phyloP scores from a whole-genome alignment of 73 alveolate species.

The Urostyla sp. region DNA sequence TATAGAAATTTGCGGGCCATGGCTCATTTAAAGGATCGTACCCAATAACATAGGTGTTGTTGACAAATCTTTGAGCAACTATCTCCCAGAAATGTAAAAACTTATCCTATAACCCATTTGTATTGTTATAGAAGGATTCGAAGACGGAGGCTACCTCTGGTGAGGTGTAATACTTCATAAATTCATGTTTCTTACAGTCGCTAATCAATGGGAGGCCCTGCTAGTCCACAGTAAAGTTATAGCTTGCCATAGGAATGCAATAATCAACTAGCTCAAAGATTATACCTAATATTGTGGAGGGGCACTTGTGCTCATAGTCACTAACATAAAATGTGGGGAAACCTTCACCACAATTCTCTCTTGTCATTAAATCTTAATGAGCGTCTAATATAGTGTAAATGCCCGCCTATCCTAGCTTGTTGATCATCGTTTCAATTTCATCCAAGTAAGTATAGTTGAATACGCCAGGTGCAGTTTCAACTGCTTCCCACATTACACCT shows the following conservation, averaged over 20 bases:
- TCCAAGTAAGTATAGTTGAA: slow-evolving; percentile 88
- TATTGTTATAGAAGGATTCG: slow-evolving; percentile 81
- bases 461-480: slow-evolving; percentile 84
- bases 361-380: slow-evolving; percentile 89
- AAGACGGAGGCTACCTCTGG: slow-evolving; percentile 79
- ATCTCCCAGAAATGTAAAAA: slow-evolving; percentile 90
- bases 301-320: slow-evolving; percentile 62
- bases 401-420: slow-evolving; percentile 83
- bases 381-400: slow-evolving; percentile 89
- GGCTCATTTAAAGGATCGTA: slow-evolving; percentile 95
- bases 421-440: slow-evolving; percentile 78
- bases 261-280: slow-evolving; percentile 30
- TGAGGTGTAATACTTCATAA: slow-evolving; percentile 76
- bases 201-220: slow-evolving; percentile 68
- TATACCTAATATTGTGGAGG: slow-evolving; percentile 42
- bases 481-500: slow-evolving; percentile 95
- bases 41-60: slow-evolving; percentile 82
- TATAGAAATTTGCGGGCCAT: slow-evolving; percentile 77
- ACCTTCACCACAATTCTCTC: slow-evolving; percentile 95
- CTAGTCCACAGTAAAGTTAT: slow-evolving; percentile 62
- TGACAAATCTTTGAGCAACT: slow-evolving; percentile 78
- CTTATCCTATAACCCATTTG: slow-evolving; percentile 82
- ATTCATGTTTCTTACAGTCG: slow-evolving; percentile 80
- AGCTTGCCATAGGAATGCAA: slow-evolving; percentile 51
- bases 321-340: slow-evolving; percentile 87